These are phyloP conservation scores for Elaphomyces granulatus DNA, from an alignment of 495 filamentous ascomycete genomes.

Conservation along the genomic window DNA sequence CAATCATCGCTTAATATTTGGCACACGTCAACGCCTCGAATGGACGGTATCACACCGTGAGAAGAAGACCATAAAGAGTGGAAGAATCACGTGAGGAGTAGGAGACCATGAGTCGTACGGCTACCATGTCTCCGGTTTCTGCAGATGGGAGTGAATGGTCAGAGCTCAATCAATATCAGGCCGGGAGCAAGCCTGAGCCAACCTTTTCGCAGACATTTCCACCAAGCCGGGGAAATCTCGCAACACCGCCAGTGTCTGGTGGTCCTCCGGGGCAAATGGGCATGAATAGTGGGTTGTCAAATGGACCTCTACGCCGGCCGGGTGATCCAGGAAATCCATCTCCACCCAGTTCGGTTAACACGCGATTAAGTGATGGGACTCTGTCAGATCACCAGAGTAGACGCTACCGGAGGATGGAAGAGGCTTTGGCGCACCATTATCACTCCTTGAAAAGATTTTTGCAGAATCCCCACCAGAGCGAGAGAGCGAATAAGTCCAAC, in stretches of 20 bases:
- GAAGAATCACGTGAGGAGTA: not conserved
- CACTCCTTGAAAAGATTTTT: conserved; percentile 64
- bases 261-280: conserved; percentile 37
- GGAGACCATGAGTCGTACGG: conserved; percentile 42
- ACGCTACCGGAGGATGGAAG: conserved; percentile 45
- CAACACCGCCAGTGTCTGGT: conserved; percentile 56
- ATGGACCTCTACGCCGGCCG: conserved; percentile 20
- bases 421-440: conserved; percentile 68
- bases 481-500: conserved; percentile 62
- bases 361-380: conserved; percentile 60
- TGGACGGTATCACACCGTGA: not conserved
- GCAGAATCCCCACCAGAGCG: conserved; percentile 49
- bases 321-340: conserved; percentile 52
- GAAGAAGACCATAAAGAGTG: not conserved
- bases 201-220: conserved; percentile 39
- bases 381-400: conserved; percentile 44
- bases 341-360: conserved; percentile 69
- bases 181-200: conserved; percentile 35
- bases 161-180: conserved; percentile 56
- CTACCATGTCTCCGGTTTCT: conserved; percentile 73
- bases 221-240: conserved; percentile 46
- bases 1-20: too few relatives aligned
- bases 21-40: not conserved
- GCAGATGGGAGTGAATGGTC: conserved; percentile 82
- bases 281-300: conserved; percentile 37